Evolutionary conservation across 2,329 filamentous ascomycete genomes (phyloP).

Genomic region (Talaromyces sp.): DNA sequence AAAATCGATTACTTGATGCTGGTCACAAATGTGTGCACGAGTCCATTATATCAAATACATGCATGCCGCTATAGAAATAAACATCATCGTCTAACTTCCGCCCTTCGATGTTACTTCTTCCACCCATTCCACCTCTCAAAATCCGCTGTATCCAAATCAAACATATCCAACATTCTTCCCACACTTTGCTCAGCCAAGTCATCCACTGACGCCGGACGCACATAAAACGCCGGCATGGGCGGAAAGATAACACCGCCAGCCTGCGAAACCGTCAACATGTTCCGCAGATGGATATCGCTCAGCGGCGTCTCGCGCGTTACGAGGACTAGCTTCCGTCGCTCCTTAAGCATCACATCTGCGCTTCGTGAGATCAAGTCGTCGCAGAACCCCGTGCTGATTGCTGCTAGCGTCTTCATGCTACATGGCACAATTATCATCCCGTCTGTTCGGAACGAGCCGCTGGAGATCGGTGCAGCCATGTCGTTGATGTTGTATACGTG

Average conservation of each 20-base stretch:
- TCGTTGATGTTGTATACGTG: constrained; percentile 19
- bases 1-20: no score
- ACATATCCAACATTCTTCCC: constrained; percentile 38
- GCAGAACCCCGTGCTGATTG: constrained; percentile 33
- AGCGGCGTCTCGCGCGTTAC: constrained; percentile 37
- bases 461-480: constrained; percentile 21
- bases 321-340: constrained; percentile 31
- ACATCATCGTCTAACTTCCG: no score
- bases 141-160: constrained; percentile 30
- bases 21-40: no score
- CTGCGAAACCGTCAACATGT: constrained; percentile 6
- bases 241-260: constrained; percentile 35
- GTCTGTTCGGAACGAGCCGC: constrained; percentile 20
- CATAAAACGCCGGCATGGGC: constrained; percentile 39
- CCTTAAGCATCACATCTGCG: constrained; percentile 42
- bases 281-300: constrained; percentile 14
- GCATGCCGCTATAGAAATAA: no score
- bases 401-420: constrained; percentile 43
- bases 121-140: constrained; percentile 19
- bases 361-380: constrained; percentile 41
- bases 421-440: constrained; percentile 46
- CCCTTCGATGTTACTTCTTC: no score
- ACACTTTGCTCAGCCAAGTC: constrained; percentile 39
- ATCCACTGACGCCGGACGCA: constrained; percentile 19
- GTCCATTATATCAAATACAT: no score